Conservation (phyloP, 345 rosid species). For the Leavenworthia alabamica region DNA sequence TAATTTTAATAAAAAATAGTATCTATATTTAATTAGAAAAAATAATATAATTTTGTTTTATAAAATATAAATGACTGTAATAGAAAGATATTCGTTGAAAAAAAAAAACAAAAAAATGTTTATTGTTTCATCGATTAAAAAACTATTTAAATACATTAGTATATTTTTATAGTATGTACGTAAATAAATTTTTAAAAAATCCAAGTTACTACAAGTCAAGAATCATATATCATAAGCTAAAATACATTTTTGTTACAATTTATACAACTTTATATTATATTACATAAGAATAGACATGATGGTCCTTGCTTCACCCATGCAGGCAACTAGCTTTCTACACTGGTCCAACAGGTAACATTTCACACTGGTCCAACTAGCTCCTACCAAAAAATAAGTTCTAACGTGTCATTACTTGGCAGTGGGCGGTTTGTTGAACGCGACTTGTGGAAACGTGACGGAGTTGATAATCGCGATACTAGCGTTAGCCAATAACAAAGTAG, state of each 20-base stretch:
- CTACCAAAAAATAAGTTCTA: background rate
- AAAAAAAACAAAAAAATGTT: no score
- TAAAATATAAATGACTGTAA: no score
- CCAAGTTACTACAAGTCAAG: background rate
- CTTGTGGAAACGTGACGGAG: slow-evolving; percentile 94
- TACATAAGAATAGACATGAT: background rate
- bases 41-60: no score
- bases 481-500: slow-evolving; percentile 48
- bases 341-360: no score
- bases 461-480: slow-evolving; percentile 82
- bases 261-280: background rate
- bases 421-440: slow-evolving; percentile 87
- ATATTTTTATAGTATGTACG: no score
- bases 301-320: slow-evolving; percentile 12
- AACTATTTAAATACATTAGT: no score
- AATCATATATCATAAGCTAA: background rate
- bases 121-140: no score
- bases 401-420: slow-evolving; percentile 36
- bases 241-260: background rate
- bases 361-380: slow-evolving; percentile 56
- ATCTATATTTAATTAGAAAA: no score
- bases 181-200: no score
- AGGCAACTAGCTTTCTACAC: slow-evolving; percentile 92
- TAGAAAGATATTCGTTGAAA: no score
- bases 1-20: no score